Evolutionary conservation across 805 yeast species (phyloP), one percentile per base, ranked within the genome.

Genomic region (Candida pseudoglaebosa): DNA sequence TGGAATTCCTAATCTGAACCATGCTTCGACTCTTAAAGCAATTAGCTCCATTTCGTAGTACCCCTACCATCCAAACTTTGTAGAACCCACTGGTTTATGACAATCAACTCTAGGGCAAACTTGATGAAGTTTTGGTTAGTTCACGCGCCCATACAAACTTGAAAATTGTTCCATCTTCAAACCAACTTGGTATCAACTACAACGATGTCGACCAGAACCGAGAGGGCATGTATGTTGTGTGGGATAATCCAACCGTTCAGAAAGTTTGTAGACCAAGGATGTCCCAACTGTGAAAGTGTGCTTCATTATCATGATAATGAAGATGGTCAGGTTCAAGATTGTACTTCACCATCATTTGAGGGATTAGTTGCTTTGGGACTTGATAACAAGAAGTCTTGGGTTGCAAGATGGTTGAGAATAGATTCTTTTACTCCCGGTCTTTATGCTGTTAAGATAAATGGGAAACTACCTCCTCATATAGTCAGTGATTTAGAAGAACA

Each of bases 211-310:
- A 65, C 76, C 24, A 76, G 81, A 65, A 73, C 83, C 7, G 95
- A 89, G 46, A 79, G 99, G 71, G 98, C 98, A 5, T 91, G 99
- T 56, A 86, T 91, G 96, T 76, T 93, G 42, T 91, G 99, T 64
- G 98, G 97, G 3, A 75, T 91, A 39, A 86, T 91, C 39, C 95
- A 87, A 54, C 79, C 95, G 4, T 76, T 84, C 49, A 75, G 70
- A 32, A 49, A 73, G 53, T 93, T 93, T 59, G 78, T 84, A 36
- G 81, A 80, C 41, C 78, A 78, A 14, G 98, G 98, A 5, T 91
- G 99, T 62, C 98, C 99, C 10, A 91, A 91, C 70, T 91, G 99
- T 66, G 98, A 88, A 54, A 80, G 90, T 38, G 78, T 91, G 20
- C 73, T 91, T 53, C 89, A 84, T 48, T 79, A 75, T 53, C 75